Percentiles rank a stretch among this genome's conserved stretches.
phyloP scores from a whole-genome alignment of 1,284 basidiomycete species.

The Cutaneotrichosporon arboriforme region DNA sequence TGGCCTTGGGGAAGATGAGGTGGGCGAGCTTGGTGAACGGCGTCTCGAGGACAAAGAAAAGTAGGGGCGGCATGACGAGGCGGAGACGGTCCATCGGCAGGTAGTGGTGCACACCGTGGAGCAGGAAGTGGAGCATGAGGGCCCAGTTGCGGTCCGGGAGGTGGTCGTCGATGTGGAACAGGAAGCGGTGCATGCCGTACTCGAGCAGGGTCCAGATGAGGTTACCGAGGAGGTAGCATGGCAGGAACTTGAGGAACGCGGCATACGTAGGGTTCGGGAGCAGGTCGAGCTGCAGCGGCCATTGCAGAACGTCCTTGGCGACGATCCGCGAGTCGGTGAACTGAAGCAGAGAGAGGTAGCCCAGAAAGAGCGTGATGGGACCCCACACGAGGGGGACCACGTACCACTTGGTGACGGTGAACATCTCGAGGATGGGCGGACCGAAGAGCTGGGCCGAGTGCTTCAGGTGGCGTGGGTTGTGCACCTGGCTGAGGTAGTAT shows the following conservation, averaged over 20 bases:
- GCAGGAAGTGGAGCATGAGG: conserved; percentile 82
- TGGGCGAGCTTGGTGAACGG: conserved; percentile 90
- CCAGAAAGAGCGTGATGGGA: conserved; percentile 78
- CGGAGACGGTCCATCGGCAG: conserved; percentile 93
- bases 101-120: conserved; percentile 97
- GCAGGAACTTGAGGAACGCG: conserved; percentile 50
- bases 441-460: conserved; percentile 85
- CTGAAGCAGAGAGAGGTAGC: conserved; percentile 72
- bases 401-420: conserved; percentile 89
- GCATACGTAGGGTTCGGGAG: conserved; percentile 28
- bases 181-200: conserved; percentile 91
- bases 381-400: conserved; percentile 89
- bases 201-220: conserved; percentile 93
- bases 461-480: conserved; percentile 86
- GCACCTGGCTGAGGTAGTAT: conserved; percentile 94
- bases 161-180: conserved; percentile 92
- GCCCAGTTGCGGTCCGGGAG: conserved; percentile 78
- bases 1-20: conserved; percentile 68
- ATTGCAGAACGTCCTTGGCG: conserved; percentile 30
- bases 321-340: conserved; percentile 56
- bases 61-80: conserved; percentile 91
- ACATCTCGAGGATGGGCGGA: conserved; percentile 73
- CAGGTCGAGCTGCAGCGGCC: conserved; percentile 22
- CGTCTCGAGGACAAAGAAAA: conserved; percentile 72
- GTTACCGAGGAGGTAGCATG: conserved; percentile 74